Evolutionary conservation across 176 grass and related monocot genomes (phyloP), one percentile per base, ranked within the genome.

Genomic region (Puccinellia tenuiflora): DNA sequence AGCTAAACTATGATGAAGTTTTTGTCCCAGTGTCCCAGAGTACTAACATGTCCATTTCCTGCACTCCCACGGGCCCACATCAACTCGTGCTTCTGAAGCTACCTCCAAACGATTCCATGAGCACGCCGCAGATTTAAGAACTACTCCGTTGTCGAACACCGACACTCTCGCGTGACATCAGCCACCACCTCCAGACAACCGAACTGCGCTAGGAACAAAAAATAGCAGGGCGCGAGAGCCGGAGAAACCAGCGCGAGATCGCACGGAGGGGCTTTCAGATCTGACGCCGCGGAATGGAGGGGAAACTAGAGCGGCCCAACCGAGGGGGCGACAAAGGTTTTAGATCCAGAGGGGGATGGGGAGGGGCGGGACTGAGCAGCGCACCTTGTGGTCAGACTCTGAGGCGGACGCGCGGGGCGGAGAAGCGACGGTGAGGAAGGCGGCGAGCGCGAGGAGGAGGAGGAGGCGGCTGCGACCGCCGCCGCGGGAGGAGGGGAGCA

Each of bases 381-480:
- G 62, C 42, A 94, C 89, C 92, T 85, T 88, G 85, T 93, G 91
- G 61, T 93, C 88, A 15, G 78, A 76, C 75, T 94, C 92, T 42
- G 92, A 94, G 77, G 92, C 92, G 72, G 72, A 77, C 40, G 77
- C 90, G 61, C 43, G 54, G 28, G 9, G 54, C 29, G 55, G 53
- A 20, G 52, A 26, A 12, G 80, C 53, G 26, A 61, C 11, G 31
- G 26, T 7, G 68, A 83, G 76, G 28, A 82, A 25, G 30, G 83
- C 46, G 5, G 73, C 71, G 78, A 68, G 10, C 25, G 75, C 45
- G 71, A 86, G 61, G 46, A 59, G 63, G 75, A 76, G 12, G 68
- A 29, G 22, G 68, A 75, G 46, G 45, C 45, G 61, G 63, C 12
- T 9, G 18, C 40, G 39, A 18, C 33, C 13, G 40, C 77, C 30